Conservation (phyloP, 1,284 basidiomycete genomes). For the Naganishia liquefaciens region DNA sequence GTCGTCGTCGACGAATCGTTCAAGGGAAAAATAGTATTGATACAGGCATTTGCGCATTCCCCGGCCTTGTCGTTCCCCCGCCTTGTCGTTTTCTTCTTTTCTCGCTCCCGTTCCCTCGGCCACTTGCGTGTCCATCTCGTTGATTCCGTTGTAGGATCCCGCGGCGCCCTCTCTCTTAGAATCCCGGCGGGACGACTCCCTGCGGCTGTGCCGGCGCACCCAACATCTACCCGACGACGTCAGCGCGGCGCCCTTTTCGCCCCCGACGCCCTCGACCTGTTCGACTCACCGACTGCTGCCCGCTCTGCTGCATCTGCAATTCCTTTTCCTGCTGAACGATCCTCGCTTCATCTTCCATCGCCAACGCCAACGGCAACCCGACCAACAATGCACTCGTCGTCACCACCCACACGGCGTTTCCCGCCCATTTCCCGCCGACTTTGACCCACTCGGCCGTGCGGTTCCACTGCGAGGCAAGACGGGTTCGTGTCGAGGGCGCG, state of each 20-base stretch:
- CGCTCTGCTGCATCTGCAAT: constrained; percentile 87
- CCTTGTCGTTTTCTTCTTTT: too few species aligned
- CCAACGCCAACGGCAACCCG: constrained; percentile 87
- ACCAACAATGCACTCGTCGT: constrained; percentile 92
- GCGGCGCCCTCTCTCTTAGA: constrained; percentile 42
- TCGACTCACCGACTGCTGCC: constrained; percentile 75
- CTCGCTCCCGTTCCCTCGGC: too few species aligned
- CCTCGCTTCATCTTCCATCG: constrained; percentile 93
- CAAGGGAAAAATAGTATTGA: too few species aligned
- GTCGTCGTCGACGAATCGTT: too few species aligned
- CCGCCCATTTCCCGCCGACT: constrained; percentile 68
- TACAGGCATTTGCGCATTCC: too few species aligned
- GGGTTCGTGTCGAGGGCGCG: constrained; percentile 80
- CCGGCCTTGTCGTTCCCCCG: too few species aligned
- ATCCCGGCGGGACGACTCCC: constrained; percentile 50
- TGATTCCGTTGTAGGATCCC: neutral
- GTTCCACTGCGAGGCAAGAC: constrained; percentile 65
- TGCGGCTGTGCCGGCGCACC: constrained; percentile 41
- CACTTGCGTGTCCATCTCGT: too few species aligned
- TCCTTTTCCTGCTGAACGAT: constrained; percentile 94
- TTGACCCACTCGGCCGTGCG: constrained; percentile 61
- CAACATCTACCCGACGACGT: constrained; percentile 36
- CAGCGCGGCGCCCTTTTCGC: neutral
- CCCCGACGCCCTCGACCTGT: too few species aligned
- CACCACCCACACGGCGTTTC: constrained; percentile 90